phyloP scores from a whole-genome alignment of 805 yeast genomes.

The Wickerhamomyces bisporus region DNA sequence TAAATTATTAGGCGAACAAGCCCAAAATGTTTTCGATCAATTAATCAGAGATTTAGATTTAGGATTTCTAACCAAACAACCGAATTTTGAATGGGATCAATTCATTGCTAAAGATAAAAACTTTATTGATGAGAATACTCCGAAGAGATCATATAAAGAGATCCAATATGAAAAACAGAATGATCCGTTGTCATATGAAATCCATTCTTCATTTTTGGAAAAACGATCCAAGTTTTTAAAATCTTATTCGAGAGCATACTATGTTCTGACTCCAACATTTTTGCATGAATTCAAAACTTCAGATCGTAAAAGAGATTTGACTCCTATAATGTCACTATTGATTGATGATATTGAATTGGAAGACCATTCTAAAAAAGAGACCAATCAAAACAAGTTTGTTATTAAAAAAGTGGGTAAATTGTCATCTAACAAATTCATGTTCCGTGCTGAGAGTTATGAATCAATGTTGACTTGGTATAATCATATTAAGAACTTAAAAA shows the following conservation, averaged over 20 bases:
- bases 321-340: slow-evolving; percentile 78
- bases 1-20: slow-evolving; percentile 64
- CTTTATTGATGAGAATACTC: slow-evolving; percentile 59
- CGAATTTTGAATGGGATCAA: slow-evolving; percentile 84
- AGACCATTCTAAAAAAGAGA: slow-evolving; percentile 75
- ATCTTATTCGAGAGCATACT: slow-evolving; percentile 88
- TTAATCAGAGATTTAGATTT: slow-evolving; percentile 59
- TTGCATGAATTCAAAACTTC: slow-evolving; percentile 85
- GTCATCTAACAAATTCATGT: slow-evolving; percentile 91
- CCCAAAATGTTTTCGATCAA: slow-evolving; percentile 62
- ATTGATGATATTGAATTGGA: slow-evolving; percentile 76
- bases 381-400: slow-evolving; percentile 67
- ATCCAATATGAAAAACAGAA: slow-evolving; percentile 62
- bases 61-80: slow-evolving; percentile 72
- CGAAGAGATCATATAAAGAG: slow-evolving; percentile 57
- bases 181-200: slow-evolving; percentile 61
- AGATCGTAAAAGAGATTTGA: slow-evolving; percentile 75
- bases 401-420: slow-evolving; percentile 71
- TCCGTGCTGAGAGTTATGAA: slow-evolving; percentile 79
- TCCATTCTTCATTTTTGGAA: slow-evolving; percentile 79
- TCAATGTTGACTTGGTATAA: slow-evolving; percentile 81
- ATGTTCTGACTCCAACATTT: slow-evolving; percentile 82
- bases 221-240: slow-evolving; percentile 87
- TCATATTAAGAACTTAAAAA: slow-evolving; percentile 65
- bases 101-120: slow-evolving; percentile 69